Percentiles rank a stretch among this genome's conserved stretches.
These are phyloP conservation scores for Daldinia sp. DNA, from an alignment of 2,329 filamentous ascomycete species.

Conservation along the genomic window DNA sequence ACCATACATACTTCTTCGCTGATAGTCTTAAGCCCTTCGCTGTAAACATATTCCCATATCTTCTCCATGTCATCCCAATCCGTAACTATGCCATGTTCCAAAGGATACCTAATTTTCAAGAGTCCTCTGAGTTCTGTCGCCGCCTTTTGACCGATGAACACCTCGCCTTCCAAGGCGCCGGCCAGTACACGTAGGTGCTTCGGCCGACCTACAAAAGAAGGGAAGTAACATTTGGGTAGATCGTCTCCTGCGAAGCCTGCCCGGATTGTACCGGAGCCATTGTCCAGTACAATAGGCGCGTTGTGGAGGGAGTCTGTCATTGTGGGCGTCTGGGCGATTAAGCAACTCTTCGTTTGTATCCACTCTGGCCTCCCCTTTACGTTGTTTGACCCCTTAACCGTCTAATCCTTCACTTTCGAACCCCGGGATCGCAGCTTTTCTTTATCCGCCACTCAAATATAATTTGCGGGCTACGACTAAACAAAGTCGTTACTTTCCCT, in stretches of 20 bases:
- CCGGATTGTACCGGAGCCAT: conserved; percentile 96
- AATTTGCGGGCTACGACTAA: neutral
- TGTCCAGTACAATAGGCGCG: conserved; percentile 98
- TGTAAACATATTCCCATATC: conserved; percentile 98
- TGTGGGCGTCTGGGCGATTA: conserved; percentile 33
- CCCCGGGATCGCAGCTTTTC: neutral
- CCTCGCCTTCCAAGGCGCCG: conserved; percentile 94
- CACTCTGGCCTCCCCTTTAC: conserved; percentile 29
- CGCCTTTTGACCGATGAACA: conserved; percentile 91
- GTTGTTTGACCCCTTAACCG: neutral
- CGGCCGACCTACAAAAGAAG: conserved; percentile 93
- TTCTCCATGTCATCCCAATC: conserved; percentile 99
- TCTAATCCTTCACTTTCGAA: conserved; percentile 19
- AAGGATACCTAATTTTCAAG: conserved; percentile 92
- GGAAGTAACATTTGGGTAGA: conserved; percentile 94
- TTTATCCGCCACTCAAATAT: neutral
- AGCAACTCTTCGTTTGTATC: conserved; percentile 32
- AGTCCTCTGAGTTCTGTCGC: conserved; percentile 90
- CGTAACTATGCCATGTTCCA: conserved; percentile 98
- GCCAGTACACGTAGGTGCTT: conserved; percentile 95
- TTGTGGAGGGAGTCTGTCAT: conserved; percentile 83
- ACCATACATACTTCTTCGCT: conserved; percentile 83
- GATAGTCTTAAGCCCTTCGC: conserved; percentile 92
- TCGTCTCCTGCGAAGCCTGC: conserved; percentile 97
- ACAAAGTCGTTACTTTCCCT: neutral